Evolutionary conservation across 1,284 basidiomycete genomes (phyloP), one percentile per base, ranked within the genome.

Genomic region (Retiboletus flavoniger): DNA sequence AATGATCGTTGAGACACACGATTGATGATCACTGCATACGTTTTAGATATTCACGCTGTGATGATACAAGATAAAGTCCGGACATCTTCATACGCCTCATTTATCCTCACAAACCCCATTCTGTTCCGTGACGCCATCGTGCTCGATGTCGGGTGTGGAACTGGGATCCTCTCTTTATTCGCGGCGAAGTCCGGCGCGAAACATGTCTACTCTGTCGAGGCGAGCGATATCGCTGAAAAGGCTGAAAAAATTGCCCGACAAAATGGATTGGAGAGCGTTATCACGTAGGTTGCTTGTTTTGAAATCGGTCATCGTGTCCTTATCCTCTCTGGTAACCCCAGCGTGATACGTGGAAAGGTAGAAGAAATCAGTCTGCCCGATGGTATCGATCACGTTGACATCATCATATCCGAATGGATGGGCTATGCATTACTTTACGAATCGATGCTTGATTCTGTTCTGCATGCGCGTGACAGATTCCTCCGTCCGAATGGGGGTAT

Each of bases 381-480:
- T 24, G 83, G 74, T 28, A 76, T 88, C 44, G 78, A 83, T 14
- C 80, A 91, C 47, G 95, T 98, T 34, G 95, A 98, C 69, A 81
- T 98, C 49, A 94, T 99, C 68, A 79, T 98, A 47, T 95, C 91
- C 29, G 96, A 99, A 73, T 99, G 96, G 96, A 98, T 98, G 96
- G 93, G 93, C 4, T 95, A 95, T 67, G 90, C 89, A 34, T 77
- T 95, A 24, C 79, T 97, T 21, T 98, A 98, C 72, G 96, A 99
- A 73, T 93, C 90, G 43, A 98, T 98, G 96, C 81, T 98, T 24
- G 95, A 98, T 70, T 97, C 94, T 0, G 96, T 98, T 7, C 76
- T 99, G 10, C 75, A 78, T 53, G 95, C 95, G 0, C 81, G 95
- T 24, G 93, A 97, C 68, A 81, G 86, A 16, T 98, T 94, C 75